Percentiles rank a stretch among this genome's conserved stretches.
Evolutionary conservation across 2,329 filamentous ascomycete species (phyloP).

Genomic region (Exophiala dermatitidis): DNA sequence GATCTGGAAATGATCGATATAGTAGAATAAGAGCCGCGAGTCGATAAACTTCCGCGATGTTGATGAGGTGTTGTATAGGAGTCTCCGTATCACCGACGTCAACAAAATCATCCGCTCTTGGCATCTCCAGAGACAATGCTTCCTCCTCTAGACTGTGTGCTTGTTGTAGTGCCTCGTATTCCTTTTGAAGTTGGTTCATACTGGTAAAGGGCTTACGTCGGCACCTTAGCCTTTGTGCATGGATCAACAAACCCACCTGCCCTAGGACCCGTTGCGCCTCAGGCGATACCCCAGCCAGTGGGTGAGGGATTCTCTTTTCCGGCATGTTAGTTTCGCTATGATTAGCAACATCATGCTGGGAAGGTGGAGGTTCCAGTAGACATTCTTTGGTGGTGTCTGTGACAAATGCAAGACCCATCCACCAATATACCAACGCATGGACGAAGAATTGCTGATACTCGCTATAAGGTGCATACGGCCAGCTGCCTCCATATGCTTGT

Average conservation of each 20-base stretch:
- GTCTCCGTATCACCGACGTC: slow-evolving; percentile 5
- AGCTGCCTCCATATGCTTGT: neutral
- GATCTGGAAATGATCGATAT: slow-evolving; percentile 3
- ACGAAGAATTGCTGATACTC: neutral
- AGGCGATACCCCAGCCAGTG: slow-evolving; percentile 5
- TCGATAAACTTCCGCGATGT: slow-evolving; percentile 6
- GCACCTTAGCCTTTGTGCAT: neutral
- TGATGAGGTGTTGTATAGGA: slow-evolving; percentile 4
- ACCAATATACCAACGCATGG: slow-evolving; percentile 8
- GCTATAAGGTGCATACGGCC: neutral
- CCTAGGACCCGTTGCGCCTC: slow-evolving; percentile 5
- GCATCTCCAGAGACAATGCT: slow-evolving; percentile 1
- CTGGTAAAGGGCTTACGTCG: neutral
- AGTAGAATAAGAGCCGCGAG: slow-evolving; percentile 3
- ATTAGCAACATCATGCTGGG: neutral
- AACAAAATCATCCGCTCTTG: neutral
- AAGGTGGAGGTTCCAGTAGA: neutral
- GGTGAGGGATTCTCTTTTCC: slow-evolving; percentile 1
- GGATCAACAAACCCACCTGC: slow-evolving; percentile 4
- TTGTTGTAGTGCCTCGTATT: neutral
- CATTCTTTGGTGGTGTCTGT: neutral
- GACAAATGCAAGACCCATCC: slow-evolving; percentile 10
- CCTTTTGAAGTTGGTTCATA: neutral
- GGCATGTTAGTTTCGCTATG: neutral
- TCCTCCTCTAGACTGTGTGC: neutral